Conservation (phyloP, 768 basidiomycete species). For the Mrakia blollopis region DNA sequence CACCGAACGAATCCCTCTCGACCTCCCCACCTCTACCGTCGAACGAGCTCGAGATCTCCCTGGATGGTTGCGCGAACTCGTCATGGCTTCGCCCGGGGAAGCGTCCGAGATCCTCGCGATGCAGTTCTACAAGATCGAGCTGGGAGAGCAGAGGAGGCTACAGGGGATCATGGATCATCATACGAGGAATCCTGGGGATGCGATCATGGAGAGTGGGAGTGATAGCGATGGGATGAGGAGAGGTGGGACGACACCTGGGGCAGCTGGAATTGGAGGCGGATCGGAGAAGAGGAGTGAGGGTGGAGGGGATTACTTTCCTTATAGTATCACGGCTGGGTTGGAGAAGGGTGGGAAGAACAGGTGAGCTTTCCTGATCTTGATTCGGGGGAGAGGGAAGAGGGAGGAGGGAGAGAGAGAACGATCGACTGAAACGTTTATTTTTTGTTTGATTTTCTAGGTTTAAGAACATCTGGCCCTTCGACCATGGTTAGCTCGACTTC, state of each 20-base stretch:
- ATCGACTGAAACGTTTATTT: not conserved
- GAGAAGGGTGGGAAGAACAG: constrained; percentile 93
- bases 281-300: constrained; percentile 11
- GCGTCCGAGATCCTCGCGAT: constrained; percentile 75
- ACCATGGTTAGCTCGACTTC: constrained; percentile 8
- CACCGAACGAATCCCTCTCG: constrained; percentile 76
- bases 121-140: constrained; percentile 90
- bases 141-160: constrained; percentile 80
- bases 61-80: constrained; percentile 69
- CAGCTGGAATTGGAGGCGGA: not conserved
- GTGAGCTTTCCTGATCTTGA: constrained; percentile 48
- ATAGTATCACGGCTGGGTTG: constrained; percentile 89
- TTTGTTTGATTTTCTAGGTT: constrained; percentile 53
- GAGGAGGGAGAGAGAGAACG: not conserved
- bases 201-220: constrained; percentile 28
- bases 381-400: too few species aligned
- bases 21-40: constrained; percentile 49
- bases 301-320: constrained; percentile 58
- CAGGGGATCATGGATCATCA: constrained; percentile 92
- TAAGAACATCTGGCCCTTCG: constrained; percentile 88
- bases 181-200: constrained; percentile 49
- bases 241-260: constrained; percentile 33
- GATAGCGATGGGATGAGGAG: constrained; percentile 35
- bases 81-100: constrained; percentile 46
- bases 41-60: constrained; percentile 68